These are phyloP conservation scores for Piromyces finnis DNA, from an alignment of 192 early-diverging fungal genomes.

Conservation along the genomic window DNA sequence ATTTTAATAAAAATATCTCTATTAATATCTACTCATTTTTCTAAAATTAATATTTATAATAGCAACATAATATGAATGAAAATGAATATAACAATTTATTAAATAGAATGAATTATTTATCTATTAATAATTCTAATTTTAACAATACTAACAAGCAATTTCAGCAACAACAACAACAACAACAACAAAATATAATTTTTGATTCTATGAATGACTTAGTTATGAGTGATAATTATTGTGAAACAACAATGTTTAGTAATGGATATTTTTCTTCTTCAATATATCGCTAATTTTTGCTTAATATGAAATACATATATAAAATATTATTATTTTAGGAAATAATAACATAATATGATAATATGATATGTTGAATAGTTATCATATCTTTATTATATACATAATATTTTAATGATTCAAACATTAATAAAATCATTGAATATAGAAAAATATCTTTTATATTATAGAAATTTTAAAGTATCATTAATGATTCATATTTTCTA, in stretches of 20 bases:
- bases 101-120: background rate
- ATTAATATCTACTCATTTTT: no score
- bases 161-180: background rate
- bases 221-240: background rate
- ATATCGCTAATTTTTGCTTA: background rate
- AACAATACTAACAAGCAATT: background rate
- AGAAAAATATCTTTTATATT: no score
- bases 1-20: no score
- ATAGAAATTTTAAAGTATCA: no score
- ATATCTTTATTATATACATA: no score
- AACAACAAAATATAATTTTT: background rate
- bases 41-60: background rate
- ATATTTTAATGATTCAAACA: no score
- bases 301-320: no score
- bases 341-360: no score
- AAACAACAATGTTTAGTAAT: background rate
- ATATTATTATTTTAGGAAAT: no score
- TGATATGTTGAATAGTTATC: no score
- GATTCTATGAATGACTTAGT: background rate
- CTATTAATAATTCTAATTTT: background rate
- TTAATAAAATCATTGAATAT: no score
- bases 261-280: background rate
- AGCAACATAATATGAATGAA: background rate
- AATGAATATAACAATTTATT: background rate
- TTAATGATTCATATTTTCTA: no score